Percentiles rank a stretch among this genome's conserved stretches.
Conservation (phyloP, 805 yeast genomes). For the Saturnispora sanitii region DNA sequence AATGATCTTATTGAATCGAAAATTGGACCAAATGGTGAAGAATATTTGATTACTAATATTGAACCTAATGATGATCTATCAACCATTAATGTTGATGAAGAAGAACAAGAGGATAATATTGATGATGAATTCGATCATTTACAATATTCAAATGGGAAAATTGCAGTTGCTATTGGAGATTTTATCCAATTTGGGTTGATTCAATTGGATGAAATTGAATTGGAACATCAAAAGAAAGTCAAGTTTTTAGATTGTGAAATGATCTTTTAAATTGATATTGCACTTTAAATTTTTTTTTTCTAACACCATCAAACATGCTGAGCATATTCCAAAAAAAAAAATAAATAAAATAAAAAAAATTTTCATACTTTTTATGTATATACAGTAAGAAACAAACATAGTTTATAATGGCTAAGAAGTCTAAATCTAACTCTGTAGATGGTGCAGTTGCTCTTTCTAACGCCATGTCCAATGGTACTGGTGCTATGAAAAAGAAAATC, state of each 20-base stretch:
- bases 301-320: not conserved
- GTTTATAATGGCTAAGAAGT: constrained; percentile 10
- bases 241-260: constrained; percentile 34
- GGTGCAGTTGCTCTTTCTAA: constrained; percentile 25
- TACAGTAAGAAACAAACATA: too few relatives aligned
- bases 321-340: too few relatives aligned
- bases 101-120: constrained; percentile 22
- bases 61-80: too few relatives aligned
- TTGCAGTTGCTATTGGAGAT: constrained; percentile 67
- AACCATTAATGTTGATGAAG: constrained; percentile 16
- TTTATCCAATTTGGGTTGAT: constrained; percentile 49
- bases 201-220: constrained; percentile 23
- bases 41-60: constrained; percentile 28
- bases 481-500: constrained; percentile 72
- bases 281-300: not conserved
- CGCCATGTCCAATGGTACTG: constrained; percentile 23
- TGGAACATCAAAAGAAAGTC: constrained; percentile 27
- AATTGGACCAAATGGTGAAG: constrained; percentile 49
- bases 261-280: constrained; percentile 16
- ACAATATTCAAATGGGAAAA: constrained; percentile 65
- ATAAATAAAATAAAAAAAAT: too few relatives aligned
- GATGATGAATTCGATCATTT: constrained; percentile 71
- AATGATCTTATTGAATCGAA: constrained; percentile 24
- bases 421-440: constrained; percentile 7
- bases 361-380: too few relatives aligned